Base-by-base conservation (phyloP, 352 stramenopile species). In the Hyaloperonospora arabidopsidis region DNA sequence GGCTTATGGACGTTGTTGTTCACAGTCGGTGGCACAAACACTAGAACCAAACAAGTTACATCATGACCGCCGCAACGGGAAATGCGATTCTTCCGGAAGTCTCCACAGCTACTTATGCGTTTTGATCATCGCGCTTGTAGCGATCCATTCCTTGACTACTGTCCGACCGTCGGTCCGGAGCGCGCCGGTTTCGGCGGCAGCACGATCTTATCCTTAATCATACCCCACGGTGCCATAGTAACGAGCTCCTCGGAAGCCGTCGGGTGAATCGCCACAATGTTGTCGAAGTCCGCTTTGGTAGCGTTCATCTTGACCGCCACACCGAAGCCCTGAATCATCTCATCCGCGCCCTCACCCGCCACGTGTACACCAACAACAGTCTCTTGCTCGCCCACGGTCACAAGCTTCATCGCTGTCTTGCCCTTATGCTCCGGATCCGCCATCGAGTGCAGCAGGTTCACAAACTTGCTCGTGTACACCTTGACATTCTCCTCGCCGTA, bases 321-420 rank as follows among this genome's bases (percentile, higher is more conserved):
- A 48, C 86, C 97, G 64, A 99, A 99, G 51, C 96, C 96, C 76
- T 99, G 97, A 54, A 99, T 71, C 74, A 99, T 98, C 79, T 99
- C 97, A 71, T 98, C 96, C 5, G 89, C 90, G 15, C 74, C 89
- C 57, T 96, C 85, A 47, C 95, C 96, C 46, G 97, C 93, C 39
- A 98, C 72, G 69, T 99, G 97, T 6, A 99, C 71, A 43, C 97
- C 97, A 36, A 99, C 94, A 22, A 99, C 95, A 22, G 80, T 84
- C 68, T 98, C 89, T 1, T 95, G 64, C 21, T 79, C 57, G 29
- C 90, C 92, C 7, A 77, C 67, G 52, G 78, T 95, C 45, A 98
- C 84, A 28, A 98, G 68, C 71, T 99, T 98, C 87, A 98, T 97
- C 1, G 85, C 73, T 5, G 92, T 98, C 69, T 93, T 96, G 5